Evolutionary conservation across 148 eudicot genomes (phyloP), one percentile per base, ranked within the genome.

Genomic region (Persicaria maculosa): DNA sequence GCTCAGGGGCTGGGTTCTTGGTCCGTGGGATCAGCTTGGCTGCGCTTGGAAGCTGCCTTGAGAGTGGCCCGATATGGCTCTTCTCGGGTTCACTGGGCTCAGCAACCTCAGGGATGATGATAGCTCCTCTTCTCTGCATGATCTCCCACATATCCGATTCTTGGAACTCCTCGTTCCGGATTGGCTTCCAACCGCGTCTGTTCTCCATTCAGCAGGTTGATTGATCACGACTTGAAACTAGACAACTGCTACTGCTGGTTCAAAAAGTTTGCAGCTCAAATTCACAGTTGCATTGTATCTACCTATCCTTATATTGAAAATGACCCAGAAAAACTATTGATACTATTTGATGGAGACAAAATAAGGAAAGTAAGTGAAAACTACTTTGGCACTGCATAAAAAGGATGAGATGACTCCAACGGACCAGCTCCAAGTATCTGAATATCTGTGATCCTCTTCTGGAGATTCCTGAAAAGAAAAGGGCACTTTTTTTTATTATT

Each of bases 121-220:
- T 76, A 52, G 68, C 86, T 6, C 17, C 68, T 12, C 7, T 64
- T 31, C 14, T 45, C 36, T 36, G n/a, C 68, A 31, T 64, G 45
- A 64, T 5, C 4, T 64, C 46, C 44, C 93, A 91, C 22, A 91
- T 79, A 79, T 91, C 97, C 72, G 83, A 85, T 72, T 91, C 97
- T 61, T 86, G 85, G 62, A 79, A 86, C 74, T 91, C 97, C 62
- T 89, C 91, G 55, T 78, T 75, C 68, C 84, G 78, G 69, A 73
- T 65, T 11, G 69, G 75, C 74, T 73, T 73, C 85, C 85, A 77
- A 68, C 50, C 77, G 72, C 77, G 67, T 77, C 80, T 86, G 22
- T 73, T 81, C 76, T 82, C 90, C 88, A 83, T 81, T 65, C 6
- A 31, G 40, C 40, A 25, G 12, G 19, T 10, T 9, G 12, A 59